Conservation (phyloP, 495 filamentous ascomycete genomes). For the Daldinia grandis region DNA sequence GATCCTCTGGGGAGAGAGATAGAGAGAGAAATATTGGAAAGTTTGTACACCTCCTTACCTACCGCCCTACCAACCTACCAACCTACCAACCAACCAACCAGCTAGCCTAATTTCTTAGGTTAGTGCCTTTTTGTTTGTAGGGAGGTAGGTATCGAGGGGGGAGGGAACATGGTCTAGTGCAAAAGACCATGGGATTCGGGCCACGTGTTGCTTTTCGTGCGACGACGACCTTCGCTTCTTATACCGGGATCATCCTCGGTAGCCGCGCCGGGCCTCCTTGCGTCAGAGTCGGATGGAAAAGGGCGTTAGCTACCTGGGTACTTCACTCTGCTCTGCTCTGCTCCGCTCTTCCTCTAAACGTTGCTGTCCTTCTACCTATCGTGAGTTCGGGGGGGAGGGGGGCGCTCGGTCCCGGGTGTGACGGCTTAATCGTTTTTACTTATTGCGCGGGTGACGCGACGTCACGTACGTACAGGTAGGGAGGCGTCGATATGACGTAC, state of each 20-base stretch:
- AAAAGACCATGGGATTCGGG: background rate
- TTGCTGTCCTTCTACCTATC: too few relatives aligned
- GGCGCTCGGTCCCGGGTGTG: too few relatives aligned
- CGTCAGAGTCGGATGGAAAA: too few relatives aligned
- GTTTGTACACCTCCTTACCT: background rate
- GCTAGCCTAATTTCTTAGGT: background rate
- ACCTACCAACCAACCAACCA: background rate
- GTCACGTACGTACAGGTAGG: too few relatives aligned
- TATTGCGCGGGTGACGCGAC: too few relatives aligned
- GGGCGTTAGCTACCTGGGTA: too few relatives aligned
- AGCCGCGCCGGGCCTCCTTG: background rate
- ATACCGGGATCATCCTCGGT: slow-evolving; percentile 36
- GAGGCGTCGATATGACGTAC: too few relatives aligned
- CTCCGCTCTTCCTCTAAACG: too few relatives aligned
- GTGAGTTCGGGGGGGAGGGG: too few relatives aligned
- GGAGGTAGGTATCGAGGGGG: background rate
- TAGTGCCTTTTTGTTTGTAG: background rate
- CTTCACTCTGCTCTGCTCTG: too few relatives aligned
- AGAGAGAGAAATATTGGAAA: background rate
- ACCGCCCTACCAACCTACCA: background rate
- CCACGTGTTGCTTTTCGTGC: slow-evolving; percentile 35
- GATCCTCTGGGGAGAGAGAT: slow-evolving; percentile 10
- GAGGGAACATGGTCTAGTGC: background rate
- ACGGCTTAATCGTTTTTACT: too few relatives aligned
- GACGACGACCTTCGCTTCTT: slow-evolving; percentile 23